Conservation (phyloP, 768 basidiomycete genomes). For the Lactarius indigo region DNA sequence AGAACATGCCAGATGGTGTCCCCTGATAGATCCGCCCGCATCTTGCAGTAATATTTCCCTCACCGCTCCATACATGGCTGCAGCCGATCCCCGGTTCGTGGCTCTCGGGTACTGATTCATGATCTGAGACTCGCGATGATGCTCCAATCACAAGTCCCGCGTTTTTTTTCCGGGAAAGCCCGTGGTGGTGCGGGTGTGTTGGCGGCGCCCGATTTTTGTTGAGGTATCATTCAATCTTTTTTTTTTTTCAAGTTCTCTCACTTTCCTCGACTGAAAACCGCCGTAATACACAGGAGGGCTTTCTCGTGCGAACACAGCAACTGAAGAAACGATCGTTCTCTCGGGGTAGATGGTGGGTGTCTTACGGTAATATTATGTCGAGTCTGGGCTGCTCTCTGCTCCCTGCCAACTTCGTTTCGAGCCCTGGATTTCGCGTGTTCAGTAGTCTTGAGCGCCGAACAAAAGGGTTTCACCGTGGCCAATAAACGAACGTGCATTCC, state of each 20-base stretch:
- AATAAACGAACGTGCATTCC: not conserved
- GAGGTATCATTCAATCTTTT: not conserved
- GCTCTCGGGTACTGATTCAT: not conserved
- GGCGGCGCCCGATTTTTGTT: not conserved
- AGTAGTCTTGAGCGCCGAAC: not conserved
- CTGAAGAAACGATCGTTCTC: not conserved
- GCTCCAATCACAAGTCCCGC: not conserved
- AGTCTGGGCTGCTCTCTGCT: not conserved
- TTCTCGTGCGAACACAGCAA: not conserved
- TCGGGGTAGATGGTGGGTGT: not conserved
- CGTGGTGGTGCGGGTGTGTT: slow-evolving; percentile 1
- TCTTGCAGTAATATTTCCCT: not conserved
- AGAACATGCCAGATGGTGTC: not conserved
- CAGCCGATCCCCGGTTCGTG: not conserved
- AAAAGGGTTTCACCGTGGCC: not conserved
- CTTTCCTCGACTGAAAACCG: not conserved
- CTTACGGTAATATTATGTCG: not conserved
- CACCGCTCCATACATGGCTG: not conserved
- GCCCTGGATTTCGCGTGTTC: not conserved
- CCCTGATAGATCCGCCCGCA: not conserved
- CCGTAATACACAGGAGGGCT: not conserved
- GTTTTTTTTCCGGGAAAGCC: not conserved
- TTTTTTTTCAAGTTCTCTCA: not conserved
- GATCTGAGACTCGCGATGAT: not conserved
- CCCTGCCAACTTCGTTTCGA: not conserved